Conservation (phyloP, 805 yeast species). For the Candida ponderosae region DNA sequence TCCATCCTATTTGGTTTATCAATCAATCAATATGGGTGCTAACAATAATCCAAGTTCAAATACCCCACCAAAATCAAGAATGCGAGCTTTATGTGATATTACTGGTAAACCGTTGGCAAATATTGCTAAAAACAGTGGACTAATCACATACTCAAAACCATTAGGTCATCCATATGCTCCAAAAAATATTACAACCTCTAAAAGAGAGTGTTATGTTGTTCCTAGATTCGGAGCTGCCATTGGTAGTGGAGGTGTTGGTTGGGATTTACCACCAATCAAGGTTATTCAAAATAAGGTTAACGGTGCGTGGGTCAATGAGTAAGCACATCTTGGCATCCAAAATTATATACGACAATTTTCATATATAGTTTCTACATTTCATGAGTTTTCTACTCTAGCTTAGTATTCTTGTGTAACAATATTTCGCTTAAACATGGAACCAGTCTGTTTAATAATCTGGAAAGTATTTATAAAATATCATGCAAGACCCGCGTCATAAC, state of each 20-base stretch:
- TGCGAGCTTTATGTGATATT: conserved; percentile 73
- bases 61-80: conserved; percentile 43
- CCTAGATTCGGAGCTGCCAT: conserved; percentile 83
- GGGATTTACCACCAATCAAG: conserved; percentile 82
- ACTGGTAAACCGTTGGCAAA: conserved; percentile 70
- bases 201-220: conserved; percentile 81
- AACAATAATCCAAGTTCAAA: conserved; percentile 34
- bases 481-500: too few relatives aligned
- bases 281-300: conserved; percentile 60
- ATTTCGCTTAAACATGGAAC: too few relatives aligned
- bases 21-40: conserved; percentile 50
- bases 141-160: conserved; percentile 84
- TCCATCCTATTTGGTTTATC: conserved; percentile 72
- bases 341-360: conserved; percentile 22
- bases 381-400: not conserved
- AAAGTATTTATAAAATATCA: too few relatives aligned
- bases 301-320: conserved; percentile 57
- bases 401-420: not conserved
- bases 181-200: conserved; percentile 51
- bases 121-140: conserved; percentile 62
- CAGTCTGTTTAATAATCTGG: too few relatives aligned
- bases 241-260: conserved; percentile 81
- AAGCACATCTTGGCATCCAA: too few relatives aligned
- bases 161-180: conserved; percentile 88
- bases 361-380: conserved; percentile 5